Evolutionary conservation across 495 filamentous ascomycete genomes (phyloP).

Genomic region (Penicillium mononematosum): DNA sequence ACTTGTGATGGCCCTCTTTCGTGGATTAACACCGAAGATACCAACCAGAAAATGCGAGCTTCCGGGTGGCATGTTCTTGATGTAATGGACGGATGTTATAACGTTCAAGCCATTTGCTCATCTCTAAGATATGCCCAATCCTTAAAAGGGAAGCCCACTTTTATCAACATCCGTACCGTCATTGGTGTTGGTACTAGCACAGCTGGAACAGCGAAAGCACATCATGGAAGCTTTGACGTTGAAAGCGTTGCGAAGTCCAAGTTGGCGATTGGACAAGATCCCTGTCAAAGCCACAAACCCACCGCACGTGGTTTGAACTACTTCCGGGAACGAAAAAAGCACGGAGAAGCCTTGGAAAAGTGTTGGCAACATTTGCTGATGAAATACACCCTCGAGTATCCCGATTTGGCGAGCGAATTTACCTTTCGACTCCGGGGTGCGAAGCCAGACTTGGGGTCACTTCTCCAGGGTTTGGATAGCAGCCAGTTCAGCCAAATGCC

Average conservation of each 20-base stretch:
- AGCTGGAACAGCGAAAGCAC: conserved; percentile 40
- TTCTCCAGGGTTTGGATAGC: conserved; percentile 29
- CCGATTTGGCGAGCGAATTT: too few species aligned
- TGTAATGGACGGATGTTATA: conserved; percentile 42
- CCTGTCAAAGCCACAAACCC: too few species aligned
- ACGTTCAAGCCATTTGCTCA: conserved; percentile 40
- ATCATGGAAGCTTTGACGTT: conserved; percentile 39
- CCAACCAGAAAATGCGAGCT: conserved; percentile 52
- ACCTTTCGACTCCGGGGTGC: conserved; percentile 7
- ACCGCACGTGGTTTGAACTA: neutral
- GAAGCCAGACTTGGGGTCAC: too few species aligned
- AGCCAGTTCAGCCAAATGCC: conserved; percentile 28
- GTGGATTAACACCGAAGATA: conserved; percentile 44
- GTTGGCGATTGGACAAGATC: neutral
- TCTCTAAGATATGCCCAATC: conserved; percentile 30
- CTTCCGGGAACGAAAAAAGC: conserved; percentile 15
- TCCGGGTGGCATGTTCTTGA: conserved; percentile 50
- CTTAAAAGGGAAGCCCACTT: conserved; percentile 39
- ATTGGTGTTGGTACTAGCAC: conserved; percentile 43
- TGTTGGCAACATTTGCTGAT: too few species aligned
- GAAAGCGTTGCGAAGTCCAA: conserved; percentile 29
- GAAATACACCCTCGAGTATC: too few species aligned
- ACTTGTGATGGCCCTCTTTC: conserved; percentile 35
- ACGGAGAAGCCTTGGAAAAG: conserved; percentile 10
- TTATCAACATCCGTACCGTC: conserved; percentile 50